Base-by-base conservation (phyloP, 441 rosid species). In the Erodium texanum region DNA sequence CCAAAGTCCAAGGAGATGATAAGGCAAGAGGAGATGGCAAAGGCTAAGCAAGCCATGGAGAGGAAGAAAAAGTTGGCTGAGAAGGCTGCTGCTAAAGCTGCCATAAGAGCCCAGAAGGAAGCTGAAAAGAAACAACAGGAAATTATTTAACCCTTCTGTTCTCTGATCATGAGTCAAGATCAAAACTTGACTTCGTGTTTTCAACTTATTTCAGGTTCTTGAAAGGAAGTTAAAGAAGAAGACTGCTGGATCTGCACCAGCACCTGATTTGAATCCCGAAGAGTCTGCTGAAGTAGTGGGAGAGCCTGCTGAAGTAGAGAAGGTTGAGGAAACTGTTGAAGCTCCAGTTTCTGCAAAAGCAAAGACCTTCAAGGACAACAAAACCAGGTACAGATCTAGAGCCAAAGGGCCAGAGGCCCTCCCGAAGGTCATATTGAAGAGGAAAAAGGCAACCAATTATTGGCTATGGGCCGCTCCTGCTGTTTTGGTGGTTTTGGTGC, bases 1-100 rank as follows among this genome's bases (percentile, higher is more conserved):
- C 87, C 77, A 64, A 87, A 81, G 79, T 71, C 88, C 82, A 94
- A 86, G 80, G 98, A 89, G 80, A 84, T 76, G 81, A 92, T 79
- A 81, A 83, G 96, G 75, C 90, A 88, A 66, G 96, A 88, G 78
- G 93, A 94, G 78, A 70, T 87, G 32, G 96, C 84, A 34, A 92
- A 92, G 83, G 89, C 90, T 64, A 76, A 81, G 73, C 85, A 79
- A 77, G 98, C 94, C 23, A 78, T 83, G 90, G 99, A 94, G 76
- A 88, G 99, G 81, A 94, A 94, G 88, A 92, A 80, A 85, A 94
- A 84, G 83, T 63, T 81, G 84, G 96, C 92, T 7, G 99, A 92
- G 78, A 92, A 90, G 82, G 83, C 89, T 70, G 88, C 94, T 36
- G 88, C 85, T n/a, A 94, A 87, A 82, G 96, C 96, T 54, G 93